Percentiles rank a stretch among this genome's conserved stretches.
These are phyloP conservation scores for Xylaria castorea DNA, from an alignment of 495 filamentous ascomycete genomes.

Conservation along the genomic window DNA sequence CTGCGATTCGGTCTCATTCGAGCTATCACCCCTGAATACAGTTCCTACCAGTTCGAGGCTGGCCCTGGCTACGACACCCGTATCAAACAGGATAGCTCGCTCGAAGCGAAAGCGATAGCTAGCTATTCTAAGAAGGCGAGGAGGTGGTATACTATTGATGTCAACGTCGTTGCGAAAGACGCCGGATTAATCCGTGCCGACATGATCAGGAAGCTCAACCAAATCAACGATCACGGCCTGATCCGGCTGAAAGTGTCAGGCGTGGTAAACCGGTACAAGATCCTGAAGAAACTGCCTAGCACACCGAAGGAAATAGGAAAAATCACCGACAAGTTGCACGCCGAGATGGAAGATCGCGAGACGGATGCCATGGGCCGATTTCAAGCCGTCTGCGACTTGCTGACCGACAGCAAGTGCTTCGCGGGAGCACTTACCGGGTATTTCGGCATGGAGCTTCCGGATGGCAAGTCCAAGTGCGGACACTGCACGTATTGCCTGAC, in stretches of 20 bases:
- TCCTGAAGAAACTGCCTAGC: constrained; percentile 54
- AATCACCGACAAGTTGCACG: constrained; percentile 52
- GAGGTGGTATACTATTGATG: constrained; percentile 51
- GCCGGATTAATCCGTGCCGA: constrained; percentile 45
- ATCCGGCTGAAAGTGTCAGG: constrained; percentile 57
- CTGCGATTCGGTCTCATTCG: constrained; percentile 61
- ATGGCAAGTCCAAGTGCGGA: constrained; percentile 50
- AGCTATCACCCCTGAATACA: constrained; percentile 62
- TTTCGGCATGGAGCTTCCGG: constrained; percentile 60
- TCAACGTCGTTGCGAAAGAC: constrained; percentile 41
- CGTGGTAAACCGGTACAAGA: constrained; percentile 56
- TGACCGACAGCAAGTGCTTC: constrained; percentile 57
- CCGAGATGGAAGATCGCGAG: constrained; percentile 57
- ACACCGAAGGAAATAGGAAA: constrained; percentile 43
- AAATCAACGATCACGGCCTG: constrained; percentile 49
- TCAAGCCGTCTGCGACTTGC: constrained; percentile 54
- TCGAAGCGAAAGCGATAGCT: constrained; percentile 47
- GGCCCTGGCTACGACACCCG: constrained; percentile 32
- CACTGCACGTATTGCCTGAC: constrained; percentile 62
- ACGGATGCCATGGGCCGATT: constrained; percentile 54
- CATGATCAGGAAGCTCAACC: constrained; percentile 57
- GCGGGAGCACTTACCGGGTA: constrained; percentile 56
- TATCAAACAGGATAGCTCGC: constrained; percentile 38
- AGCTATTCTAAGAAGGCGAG: constrained; percentile 36
- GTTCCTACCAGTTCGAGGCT: constrained; percentile 55